These are phyloP conservation scores for Ehretia macrophylla DNA, from an alignment of 257 asterid species.

Conservation along the genomic window DNA sequence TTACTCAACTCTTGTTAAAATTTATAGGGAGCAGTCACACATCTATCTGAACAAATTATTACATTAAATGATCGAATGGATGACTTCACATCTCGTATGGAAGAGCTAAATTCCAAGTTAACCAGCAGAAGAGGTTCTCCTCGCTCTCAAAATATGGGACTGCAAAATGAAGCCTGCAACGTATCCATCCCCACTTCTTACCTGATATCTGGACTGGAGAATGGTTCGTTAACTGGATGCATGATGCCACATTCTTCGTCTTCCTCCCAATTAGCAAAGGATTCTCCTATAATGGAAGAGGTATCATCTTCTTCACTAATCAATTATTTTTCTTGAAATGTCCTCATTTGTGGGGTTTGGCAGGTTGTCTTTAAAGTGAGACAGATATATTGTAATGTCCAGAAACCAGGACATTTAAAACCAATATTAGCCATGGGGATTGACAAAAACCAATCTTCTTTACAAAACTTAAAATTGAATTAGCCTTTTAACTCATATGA, in stretches of 20 bases:
- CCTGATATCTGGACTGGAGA: constrained; percentile 74
- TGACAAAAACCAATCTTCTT: too few species aligned
- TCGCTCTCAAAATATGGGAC: constrained; percentile 39
- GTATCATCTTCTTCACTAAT: constrained; percentile 24
- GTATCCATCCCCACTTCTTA: constrained; percentile 85
- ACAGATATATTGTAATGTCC: too few species aligned
- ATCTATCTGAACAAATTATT: constrained; percentile 80
- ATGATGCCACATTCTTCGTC: constrained; percentile 67
- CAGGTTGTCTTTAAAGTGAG: not conserved
- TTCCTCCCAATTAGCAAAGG: constrained; percentile 69
- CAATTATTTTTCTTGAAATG: not conserved
- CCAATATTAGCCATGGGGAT: too few species aligned
- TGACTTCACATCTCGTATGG: constrained; percentile 71
- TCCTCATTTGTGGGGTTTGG: not conserved
- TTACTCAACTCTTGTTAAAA: constrained; percentile 1
- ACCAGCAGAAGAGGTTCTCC: constrained; percentile 44
- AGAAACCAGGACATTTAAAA: too few species aligned
- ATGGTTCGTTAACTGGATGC: constrained; percentile 71
- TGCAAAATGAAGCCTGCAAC: constrained; percentile 57
- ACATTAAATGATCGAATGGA: constrained; percentile 82
- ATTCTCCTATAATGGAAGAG: constrained; percentile 74
- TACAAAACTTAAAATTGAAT: too few species aligned
- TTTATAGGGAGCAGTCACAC: constrained; percentile 57
- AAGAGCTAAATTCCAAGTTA: constrained; percentile 73
- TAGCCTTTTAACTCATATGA: too few species aligned